Conservation (phyloP, 1,139 yeast genomes). For the Yamadazyma atmosphaerica region DNA sequence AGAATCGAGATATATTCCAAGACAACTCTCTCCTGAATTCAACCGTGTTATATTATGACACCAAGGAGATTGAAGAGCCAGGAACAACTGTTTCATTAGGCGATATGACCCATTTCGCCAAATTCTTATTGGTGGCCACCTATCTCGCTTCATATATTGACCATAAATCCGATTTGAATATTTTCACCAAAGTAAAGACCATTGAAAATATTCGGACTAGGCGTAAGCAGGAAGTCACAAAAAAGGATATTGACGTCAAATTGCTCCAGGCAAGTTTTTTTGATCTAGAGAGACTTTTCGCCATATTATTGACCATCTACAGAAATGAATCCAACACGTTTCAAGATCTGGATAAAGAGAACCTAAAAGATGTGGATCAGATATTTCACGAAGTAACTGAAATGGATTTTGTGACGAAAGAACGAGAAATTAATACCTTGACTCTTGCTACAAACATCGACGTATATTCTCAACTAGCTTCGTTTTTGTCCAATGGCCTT, state of each 20-base stretch:
- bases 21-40: slow-evolving; percentile 42
- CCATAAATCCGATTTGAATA: slow-evolving; percentile 56
- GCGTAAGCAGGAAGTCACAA: slow-evolving; percentile 30
- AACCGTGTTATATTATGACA: slow-evolving; percentile 26
- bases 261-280: slow-evolving; percentile 61
- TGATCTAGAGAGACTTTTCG: slow-evolving; percentile 67
- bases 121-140: slow-evolving; percentile 63
- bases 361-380: neutral
- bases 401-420: slow-evolving; percentile 31
- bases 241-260: slow-evolving; percentile 51
- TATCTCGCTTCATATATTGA: slow-evolving; percentile 70
- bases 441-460: slow-evolving; percentile 45
- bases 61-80: slow-evolving; percentile 21
- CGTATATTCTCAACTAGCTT: slow-evolving; percentile 59
- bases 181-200: slow-evolving; percentile 60
- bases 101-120: slow-evolving; percentile 57
- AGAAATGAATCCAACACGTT: slow-evolving; percentile 36
- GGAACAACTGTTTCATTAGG: slow-evolving; percentile 20
- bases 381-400: slow-evolving; percentile 32
- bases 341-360: slow-evolving; percentile 22
- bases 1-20: slow-evolving; percentile 40
- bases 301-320: slow-evolving; percentile 62
- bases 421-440: slow-evolving; percentile 32
- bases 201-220: slow-evolving; percentile 39
- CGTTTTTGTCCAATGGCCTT: slow-evolving; percentile 56